phyloP scores from a whole-genome alignment of 2,329 filamentous ascomycete species.

The Neonectria faginata region DNA sequence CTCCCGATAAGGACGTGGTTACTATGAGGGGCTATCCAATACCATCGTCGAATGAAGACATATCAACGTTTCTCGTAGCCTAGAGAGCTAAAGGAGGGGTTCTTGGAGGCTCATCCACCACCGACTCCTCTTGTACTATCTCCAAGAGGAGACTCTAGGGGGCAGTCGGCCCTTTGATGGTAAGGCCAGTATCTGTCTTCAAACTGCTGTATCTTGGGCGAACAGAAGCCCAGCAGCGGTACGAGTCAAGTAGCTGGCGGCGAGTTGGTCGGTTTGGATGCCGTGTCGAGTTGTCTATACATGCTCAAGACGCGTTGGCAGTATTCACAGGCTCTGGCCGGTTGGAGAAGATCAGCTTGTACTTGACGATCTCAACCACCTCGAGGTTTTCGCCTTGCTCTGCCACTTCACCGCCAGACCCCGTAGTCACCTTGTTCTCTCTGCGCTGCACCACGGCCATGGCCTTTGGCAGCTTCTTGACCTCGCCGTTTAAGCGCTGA shows the following conservation, averaged over 20 bases:
- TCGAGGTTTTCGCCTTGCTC: slow-evolving; percentile 70
- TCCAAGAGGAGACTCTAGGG: background rate
- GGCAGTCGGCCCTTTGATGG: background rate
- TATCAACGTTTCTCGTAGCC: background rate
- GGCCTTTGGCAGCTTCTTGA: slow-evolving; percentile 85
- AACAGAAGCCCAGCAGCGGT: background rate
- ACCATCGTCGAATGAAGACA: background rate
- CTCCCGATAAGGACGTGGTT: background rate
- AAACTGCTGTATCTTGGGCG: background rate
- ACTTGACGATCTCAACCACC: slow-evolving; percentile 87
- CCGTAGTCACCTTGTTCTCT: slow-evolving; percentile 57
- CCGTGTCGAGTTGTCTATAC: background rate
- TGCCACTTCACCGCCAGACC: slow-evolving; percentile 53
- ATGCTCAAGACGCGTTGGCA: slow-evolving; percentile 46
- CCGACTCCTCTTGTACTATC: background rate
- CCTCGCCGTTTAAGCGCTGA: slow-evolving; percentile 88
- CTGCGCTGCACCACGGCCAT: slow-evolving; percentile 80
- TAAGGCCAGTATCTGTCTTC: background rate
- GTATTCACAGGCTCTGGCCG: slow-evolving; percentile 86
- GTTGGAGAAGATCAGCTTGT: slow-evolving; percentile 86
- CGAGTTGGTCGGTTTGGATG: background rate
- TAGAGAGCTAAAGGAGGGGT: background rate
- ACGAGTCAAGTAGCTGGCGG: background rate
- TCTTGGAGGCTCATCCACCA: background rate
- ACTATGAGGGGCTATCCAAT: slow-evolving; percentile 1